These are phyloP conservation scores for Alternaria sp. DNA, from an alignment of 2,329 filamentous ascomycete genomes.

Conservation along the genomic window DNA sequence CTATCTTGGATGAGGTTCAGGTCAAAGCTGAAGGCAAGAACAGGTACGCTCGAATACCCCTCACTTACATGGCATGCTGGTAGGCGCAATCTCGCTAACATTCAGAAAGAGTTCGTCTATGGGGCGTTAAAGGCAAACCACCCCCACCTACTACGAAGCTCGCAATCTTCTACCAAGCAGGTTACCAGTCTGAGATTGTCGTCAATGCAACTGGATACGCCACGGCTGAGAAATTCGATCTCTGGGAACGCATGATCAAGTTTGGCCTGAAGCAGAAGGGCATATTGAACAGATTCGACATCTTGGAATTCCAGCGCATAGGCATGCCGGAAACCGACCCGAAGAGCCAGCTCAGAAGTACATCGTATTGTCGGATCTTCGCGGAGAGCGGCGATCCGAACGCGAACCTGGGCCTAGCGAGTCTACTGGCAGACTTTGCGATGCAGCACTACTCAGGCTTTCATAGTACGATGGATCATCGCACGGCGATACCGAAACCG, in stretches of 20 bases:
- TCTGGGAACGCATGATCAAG: slow-evolving; percentile 57
- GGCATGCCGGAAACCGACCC: slow-evolving; percentile 37
- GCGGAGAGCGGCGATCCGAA: slow-evolving; percentile 32
- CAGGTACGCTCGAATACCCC: slow-evolving; percentile 25
- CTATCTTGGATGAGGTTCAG: slow-evolving; percentile 45
- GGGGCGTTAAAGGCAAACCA: slow-evolving; percentile 48
- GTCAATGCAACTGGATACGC: slow-evolving; percentile 51
- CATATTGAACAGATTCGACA: slow-evolving; percentile 52
- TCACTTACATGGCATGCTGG: background rate
- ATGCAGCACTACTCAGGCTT: slow-evolving; percentile 44
- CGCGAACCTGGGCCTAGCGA: slow-evolving; percentile 30
- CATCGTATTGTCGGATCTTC: slow-evolving; percentile 42
- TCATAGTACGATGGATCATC: slow-evolving; percentile 37
- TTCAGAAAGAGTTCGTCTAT: slow-evolving; percentile 38
- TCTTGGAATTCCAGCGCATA: slow-evolving; percentile 60
- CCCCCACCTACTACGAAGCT: slow-evolving; percentile 52
- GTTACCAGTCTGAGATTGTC: slow-evolving; percentile 49
- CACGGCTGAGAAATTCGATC: slow-evolving; percentile 56
- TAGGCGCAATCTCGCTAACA: background rate
- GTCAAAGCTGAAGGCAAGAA: slow-evolving; percentile 43
- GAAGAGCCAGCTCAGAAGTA: slow-evolving; percentile 36
- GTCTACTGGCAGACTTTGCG: slow-evolving; percentile 30
- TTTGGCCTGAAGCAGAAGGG: slow-evolving; percentile 50
- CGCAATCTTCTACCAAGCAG: slow-evolving; percentile 48
- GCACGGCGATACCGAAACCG: slow-evolving; percentile 36